Evolutionary conservation across 176 grass and related monocot genomes (phyloP).

Genomic region (Hyparrhenia diplandra): DNA sequence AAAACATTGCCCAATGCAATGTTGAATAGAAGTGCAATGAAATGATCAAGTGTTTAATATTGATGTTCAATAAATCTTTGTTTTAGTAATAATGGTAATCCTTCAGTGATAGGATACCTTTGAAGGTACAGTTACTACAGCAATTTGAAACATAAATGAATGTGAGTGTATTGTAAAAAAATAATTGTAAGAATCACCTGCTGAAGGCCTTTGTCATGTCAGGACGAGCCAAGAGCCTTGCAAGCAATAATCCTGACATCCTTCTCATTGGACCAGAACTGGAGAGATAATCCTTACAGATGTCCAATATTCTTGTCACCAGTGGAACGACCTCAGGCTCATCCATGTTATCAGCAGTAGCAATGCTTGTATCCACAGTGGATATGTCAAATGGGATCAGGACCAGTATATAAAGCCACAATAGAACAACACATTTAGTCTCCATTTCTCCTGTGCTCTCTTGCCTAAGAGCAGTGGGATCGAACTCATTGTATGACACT

Average conservation of each 20-base stretch:
- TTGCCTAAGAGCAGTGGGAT: conserved; percentile 57
- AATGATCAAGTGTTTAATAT: too few relatives aligned
- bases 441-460: conserved; percentile 99
- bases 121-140: conserved; percentile 11
- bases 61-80: not conserved
- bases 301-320: conserved; percentile 85
- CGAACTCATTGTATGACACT: conserved; percentile 56
- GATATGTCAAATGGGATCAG: conserved; percentile 98
- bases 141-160: conserved; percentile 20
- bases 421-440: conserved; percentile 81
- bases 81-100: conserved; percentile 9
- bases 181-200: conserved; percentile 55
- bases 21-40: too few relatives aligned
- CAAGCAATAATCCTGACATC: conserved; percentile 88
- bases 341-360: conserved; percentile 29
- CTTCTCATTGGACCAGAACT: conserved; percentile 96
- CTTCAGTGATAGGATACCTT: conserved; percentile 1
- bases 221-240: conserved; percentile 90
- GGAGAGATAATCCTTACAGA: conserved; percentile 91
- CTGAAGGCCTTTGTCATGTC: conserved; percentile 77
- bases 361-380: conserved; percentile 82
- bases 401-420: conserved; percentile 99
- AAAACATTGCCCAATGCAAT: not conserved
- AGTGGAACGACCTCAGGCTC: conserved; percentile 51
- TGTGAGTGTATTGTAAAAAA: conserved; percentile 16